Evolutionary conservation across 2,329 filamentous ascomycete species (phyloP).

Genomic region (Fusarium luffae): DNA sequence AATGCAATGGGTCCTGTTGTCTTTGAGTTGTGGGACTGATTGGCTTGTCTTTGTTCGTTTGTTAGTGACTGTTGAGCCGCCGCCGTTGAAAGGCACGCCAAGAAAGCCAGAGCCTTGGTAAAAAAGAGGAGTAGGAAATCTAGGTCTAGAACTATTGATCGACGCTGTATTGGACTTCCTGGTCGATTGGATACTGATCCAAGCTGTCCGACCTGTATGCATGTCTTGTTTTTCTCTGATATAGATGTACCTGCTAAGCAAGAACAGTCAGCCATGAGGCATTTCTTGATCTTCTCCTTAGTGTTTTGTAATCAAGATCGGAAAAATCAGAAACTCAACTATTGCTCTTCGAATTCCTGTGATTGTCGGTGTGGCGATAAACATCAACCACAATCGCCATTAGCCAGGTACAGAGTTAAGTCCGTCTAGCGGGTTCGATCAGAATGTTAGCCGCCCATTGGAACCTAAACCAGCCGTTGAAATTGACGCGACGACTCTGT

Average conservation of each 20-base stretch:
- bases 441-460: constrained; percentile 14
- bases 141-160: constrained; percentile 40
- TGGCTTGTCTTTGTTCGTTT: constrained; percentile 12
- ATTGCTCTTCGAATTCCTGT: neutral
- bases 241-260: neutral
- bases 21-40: constrained; percentile 8
- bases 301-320: neutral
- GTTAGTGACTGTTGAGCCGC: constrained; percentile 1
- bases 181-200: constrained; percentile 16
- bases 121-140: constrained; percentile 1
- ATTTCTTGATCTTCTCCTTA: neutral
- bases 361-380: constrained; percentile 19
- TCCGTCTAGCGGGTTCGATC: constrained; percentile 1
- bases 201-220: constrained; percentile 1
- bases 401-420: constrained; percentile 28
- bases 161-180: constrained; percentile 12
- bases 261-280: neutral
- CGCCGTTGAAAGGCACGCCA: constrained; percentile 19
- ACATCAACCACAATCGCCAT: constrained; percentile 12
- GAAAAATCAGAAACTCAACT: neutral
- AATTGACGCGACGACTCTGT: constrained; percentile 1
- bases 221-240: constrained; percentile 2
- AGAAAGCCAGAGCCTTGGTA: constrained; percentile 10
- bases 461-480: constrained; percentile 2
- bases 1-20: constrained; percentile 7